These are phyloP conservation scores for Vigna radiata DNA, from an alignment of 306 rosid species.

Conservation along the genomic window DNA sequence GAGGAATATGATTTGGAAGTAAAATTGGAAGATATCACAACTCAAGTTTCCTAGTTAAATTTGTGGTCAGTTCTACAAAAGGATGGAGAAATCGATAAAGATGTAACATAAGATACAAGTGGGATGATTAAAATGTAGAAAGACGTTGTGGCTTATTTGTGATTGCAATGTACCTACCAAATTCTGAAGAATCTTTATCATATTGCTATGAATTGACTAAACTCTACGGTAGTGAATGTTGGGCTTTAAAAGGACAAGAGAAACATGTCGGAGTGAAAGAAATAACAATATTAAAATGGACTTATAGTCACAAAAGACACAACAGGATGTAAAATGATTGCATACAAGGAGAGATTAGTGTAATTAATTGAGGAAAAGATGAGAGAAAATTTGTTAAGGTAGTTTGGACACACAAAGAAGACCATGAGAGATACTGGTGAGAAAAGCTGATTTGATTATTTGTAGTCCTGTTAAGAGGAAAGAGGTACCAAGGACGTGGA, in stretches of 20 bases:
- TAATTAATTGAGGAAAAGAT: background rate
- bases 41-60: background rate
- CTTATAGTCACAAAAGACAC: background rate
- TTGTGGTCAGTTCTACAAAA: background rate
- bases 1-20: background rate
- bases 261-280: background rate
- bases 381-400: background rate
- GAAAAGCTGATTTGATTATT: background rate
- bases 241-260: background rate
- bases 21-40: background rate
- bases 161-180: background rate
- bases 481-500: background rate
- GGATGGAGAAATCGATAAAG: background rate
- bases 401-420: background rate
- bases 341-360: background rate
- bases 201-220: no score
- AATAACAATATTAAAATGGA: background rate
- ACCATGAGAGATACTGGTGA: background rate
- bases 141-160: background rate
- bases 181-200: background rate
- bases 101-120: background rate
- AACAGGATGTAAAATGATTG: background rate
- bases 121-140: background rate
- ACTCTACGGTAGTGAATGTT: background rate
- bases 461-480: background rate